A percentile compares a stretch with the other conserved stretches of the same genome.
Evolutionary conservation across 148 eudicot species (phyloP).

Genomic region (Suaeda aralocaspica): DNA sequence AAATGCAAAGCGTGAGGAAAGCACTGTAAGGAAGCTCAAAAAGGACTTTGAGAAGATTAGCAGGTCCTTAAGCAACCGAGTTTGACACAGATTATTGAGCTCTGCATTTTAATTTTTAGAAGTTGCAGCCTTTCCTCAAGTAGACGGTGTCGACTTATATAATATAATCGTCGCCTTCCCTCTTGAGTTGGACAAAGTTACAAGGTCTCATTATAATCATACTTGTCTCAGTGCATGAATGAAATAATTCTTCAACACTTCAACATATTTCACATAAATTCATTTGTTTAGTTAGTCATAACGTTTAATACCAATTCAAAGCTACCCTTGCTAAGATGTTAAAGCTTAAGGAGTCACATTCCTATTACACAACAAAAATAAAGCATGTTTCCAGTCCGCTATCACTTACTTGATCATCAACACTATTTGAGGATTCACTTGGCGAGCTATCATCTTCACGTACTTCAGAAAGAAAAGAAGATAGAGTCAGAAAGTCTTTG

Average conservation of each 20-base stretch:
- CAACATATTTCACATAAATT: background rate
- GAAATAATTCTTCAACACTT: background rate
- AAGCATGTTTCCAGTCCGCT: background rate
- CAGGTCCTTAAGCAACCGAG: background rate
- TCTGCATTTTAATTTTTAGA: background rate
- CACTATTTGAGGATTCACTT: constrained; percentile 26
- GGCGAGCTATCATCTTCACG: constrained; percentile 36
- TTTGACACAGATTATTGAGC: background rate
- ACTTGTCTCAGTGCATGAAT: background rate
- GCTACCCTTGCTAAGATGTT: background rate
- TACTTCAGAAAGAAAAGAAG: constrained; percentile 29
- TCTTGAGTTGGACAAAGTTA: constrained; percentile 7
- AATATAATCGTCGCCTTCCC: background rate
- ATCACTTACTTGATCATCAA: constrained; percentile 50
- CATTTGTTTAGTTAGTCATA: background rate
- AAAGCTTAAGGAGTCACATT: constrained; percentile 7
- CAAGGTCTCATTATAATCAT: background rate
- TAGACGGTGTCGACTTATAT: background rate
- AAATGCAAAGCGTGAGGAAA: background rate
- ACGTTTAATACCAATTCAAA: background rate
- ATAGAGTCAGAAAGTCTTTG: constrained; percentile 14
- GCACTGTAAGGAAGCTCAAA: background rate
- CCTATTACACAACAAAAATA: background rate
- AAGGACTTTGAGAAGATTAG: background rate
- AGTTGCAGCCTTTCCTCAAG: too few species aligned